A percentile compares a stretch with the other conserved stretches of the same genome.
phyloP scores from a whole-genome alignment of 2,329 filamentous ascomycete species.

The Thielaviopsis populi region DNA sequence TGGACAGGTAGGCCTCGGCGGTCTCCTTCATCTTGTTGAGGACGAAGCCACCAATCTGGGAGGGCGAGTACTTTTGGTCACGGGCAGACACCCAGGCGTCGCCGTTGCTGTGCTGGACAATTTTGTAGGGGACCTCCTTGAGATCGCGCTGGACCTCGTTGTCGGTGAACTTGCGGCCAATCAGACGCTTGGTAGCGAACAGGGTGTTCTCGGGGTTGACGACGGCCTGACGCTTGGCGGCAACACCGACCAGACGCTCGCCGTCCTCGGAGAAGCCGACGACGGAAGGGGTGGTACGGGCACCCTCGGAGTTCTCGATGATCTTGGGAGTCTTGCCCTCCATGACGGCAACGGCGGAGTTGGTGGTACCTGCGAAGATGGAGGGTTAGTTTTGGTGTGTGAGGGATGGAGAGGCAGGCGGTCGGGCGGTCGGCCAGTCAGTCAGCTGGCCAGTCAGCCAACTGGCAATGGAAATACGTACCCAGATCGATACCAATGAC shows the following conservation, averaged over 20 bases:
- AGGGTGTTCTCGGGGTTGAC: slow-evolving; percentile 98
- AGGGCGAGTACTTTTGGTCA: slow-evolving; percentile 90
- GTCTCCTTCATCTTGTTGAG: slow-evolving; percentile 97
- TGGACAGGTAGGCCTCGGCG: slow-evolving; percentile 87
- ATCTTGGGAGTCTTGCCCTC: slow-evolving; percentile 91
- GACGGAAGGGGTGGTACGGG: slow-evolving; percentile 81
- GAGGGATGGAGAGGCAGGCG: no score
- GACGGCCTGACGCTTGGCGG: slow-evolving; percentile 93
- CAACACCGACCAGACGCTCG: slow-evolving; percentile 90
- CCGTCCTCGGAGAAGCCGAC: slow-evolving; percentile 92
- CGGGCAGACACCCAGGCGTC: slow-evolving; percentile 93
- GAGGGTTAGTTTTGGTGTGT: no score
- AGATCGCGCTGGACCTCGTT: slow-evolving; percentile 89
- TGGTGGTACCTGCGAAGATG: slow-evolving; percentile 56
- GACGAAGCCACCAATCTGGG: slow-evolving; percentile 95
- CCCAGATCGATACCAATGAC: slow-evolving; percentile 98
- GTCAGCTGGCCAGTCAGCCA: background rate
- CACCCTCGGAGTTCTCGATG: slow-evolving; percentile 95
- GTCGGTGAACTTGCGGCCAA: slow-evolving; percentile 93
- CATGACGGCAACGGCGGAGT: slow-evolving; percentile 95
- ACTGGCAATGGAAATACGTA: slow-evolving; percentile 31
- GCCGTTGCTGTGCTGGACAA: slow-evolving; percentile 89
- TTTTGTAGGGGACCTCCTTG: slow-evolving; percentile 97
- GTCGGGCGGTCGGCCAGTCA: no score
- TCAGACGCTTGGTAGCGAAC: slow-evolving; percentile 96